Percentiles rank a stretch among this genome's conserved stretches.
phyloP scores from a whole-genome alignment of 495 filamentous ascomycete species.

The Aspergillus carlsbadensis region DNA sequence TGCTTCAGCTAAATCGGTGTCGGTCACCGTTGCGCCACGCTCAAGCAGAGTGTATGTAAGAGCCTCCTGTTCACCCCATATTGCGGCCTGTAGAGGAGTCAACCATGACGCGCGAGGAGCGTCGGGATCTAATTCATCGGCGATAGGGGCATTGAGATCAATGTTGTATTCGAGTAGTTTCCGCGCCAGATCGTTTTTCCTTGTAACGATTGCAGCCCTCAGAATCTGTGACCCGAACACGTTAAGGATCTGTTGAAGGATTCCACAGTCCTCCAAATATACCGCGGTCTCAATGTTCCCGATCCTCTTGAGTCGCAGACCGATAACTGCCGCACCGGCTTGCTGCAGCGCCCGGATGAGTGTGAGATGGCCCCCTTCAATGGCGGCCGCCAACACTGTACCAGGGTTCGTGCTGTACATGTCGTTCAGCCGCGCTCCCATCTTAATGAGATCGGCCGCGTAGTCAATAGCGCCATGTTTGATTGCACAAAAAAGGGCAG shows the following conservation, averaged over 20 bases:
- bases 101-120: not conserved
- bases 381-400: constrained; percentile 6
- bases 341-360: not conserved
- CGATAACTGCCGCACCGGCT: not conserved
- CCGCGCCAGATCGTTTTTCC: not conserved
- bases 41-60: not conserved
- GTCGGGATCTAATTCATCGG: not conserved
- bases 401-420: not conserved
- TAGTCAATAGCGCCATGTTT: not conserved
- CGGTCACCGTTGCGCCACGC: not conserved
- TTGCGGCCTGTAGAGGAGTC: constrained; percentile 3
- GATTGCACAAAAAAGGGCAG: not conserved
- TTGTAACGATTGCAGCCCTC: not conserved
- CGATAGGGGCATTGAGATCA: not conserved
- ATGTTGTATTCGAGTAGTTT: not conserved
- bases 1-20: not conserved
- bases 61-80: not conserved
- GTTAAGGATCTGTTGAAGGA: not conserved
- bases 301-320: not conserved
- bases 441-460: not conserved
- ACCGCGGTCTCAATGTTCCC: not conserved
- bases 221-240: not conserved
- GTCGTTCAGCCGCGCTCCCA: constrained; percentile 8
- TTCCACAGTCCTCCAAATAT: not conserved
- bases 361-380: not conserved